Evolutionary conservation across 768 basidiomycete species (phyloP), one percentile per base, ranked within the genome.

Genomic region (Infundibulicybe gibba): DNA sequence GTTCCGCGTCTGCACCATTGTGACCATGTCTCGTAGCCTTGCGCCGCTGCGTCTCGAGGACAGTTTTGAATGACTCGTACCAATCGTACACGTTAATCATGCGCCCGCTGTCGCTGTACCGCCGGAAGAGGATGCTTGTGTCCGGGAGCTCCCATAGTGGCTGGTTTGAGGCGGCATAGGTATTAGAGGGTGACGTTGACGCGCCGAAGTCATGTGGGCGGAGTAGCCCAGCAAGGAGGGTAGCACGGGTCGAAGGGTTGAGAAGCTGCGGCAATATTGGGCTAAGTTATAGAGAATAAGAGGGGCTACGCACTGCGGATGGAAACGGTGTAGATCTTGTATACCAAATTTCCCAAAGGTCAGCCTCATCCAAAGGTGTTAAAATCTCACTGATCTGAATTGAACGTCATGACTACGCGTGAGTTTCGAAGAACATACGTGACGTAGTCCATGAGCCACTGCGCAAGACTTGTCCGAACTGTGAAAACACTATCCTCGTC

Each of bases 51-150:
- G 65, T 67, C 59, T 89, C 87, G 44, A 92, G 63, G 30, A 79
- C 84, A 16, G 71, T 62, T 30, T 77, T 73, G 61, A 93, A 94
- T 17, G 85, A 77, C 54, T 88, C 83, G 56, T 82, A 91, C 91
- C 90, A 92, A 62, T 94, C 91, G 60, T 87, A 91, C 2, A 90
- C 76, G 58, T 93, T 93, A 63, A 93, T 80, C 79, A 87, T 77
- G 65, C 76, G 83, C 39, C 87, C 88, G 40, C 86, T 85, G 55
- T 90, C 84, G 37, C 84, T 71, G 64, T 90, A 93, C 16, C 88
- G 75, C 40, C 68, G 69, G 68, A 92, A 89, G 12, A 92, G 68
- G 48, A 92, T 86, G 54, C 79, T 83, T 1, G 80, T 83, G 54
- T 93, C 90, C 0, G 88, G 84, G 35, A 87, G 72, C 40, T 76